Base-by-base conservation (phyloP, 352 stramenopile genomes). In the Pilasporangium apinafurcum region DNA sequence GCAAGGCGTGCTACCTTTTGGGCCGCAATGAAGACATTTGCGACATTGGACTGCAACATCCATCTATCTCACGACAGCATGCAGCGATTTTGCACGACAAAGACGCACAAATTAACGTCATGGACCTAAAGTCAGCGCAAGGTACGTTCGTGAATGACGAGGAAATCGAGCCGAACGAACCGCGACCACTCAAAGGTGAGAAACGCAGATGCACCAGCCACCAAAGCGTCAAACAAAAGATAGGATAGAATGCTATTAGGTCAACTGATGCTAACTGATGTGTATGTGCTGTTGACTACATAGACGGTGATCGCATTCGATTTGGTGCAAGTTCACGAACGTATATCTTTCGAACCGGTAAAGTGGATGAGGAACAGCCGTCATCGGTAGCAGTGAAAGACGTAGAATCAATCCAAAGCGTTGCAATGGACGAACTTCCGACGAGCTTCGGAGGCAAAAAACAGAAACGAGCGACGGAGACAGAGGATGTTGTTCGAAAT, bases 101-200 rank as follows among this genome's bases (percentile, higher is more conserved):
- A 22, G 40, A 80, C 5, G 69, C 64, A 3, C 43, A 55, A 1
- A 29, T 96, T 0, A 68, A 55, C 17, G 48, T 92, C 10, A 53
- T 92, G 48, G 86, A 95, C 53, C 62, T 95, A 16, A 67, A 63
- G 5, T 94, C 82, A 3, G 76, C 71, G n/a, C 84, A 96, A 48
- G 86, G 83, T 32, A 89, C 83, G 29, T 91, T 88, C 25, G 46
- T 95, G 29, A 90, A 94, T 47, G 77, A 53, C 32, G 37, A 71
- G 29, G 70, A 84, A 47, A 72, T 95, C 21, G 43, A 68, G 16
- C 56, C 63, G 0, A 62, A 86, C 33, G 51, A 70, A 39, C 71
- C 73, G 0, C 43, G 39, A 13, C 32, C 34, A 24, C 59, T 92
- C 13, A 54, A 56, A 34, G 51, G 66, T 78, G n/a, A n/a, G n/a